Evolutionary conservation across 202 grass and related monocot species (phyloP), one percentile per base, ranked within the genome.

Genomic region (Setaria italica): DNA sequence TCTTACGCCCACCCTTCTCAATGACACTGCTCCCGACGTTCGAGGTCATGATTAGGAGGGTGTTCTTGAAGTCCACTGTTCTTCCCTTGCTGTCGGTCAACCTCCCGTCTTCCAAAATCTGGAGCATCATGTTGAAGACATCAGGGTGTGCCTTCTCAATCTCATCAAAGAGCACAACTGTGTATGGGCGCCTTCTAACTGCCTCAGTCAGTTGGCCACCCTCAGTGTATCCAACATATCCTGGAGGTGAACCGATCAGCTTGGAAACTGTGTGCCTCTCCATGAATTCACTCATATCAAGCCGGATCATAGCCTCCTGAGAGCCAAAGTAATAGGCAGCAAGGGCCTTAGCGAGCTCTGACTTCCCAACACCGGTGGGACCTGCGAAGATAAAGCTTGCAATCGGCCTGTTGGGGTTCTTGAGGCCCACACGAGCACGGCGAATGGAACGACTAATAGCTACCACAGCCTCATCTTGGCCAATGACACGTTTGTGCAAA

Each of bases 41-140:
- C 2, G 94, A 97, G 19, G 91, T 97, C 94, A 97, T 94, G 57
- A 97, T 97, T 9, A 97, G 83, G 12, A 97, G 94, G 12, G 94
- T 97, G 67, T 97, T 97, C 77, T 97, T 97, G 80, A 97, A 97
- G 85, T 97, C 88, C 49, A 97, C 91, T 0, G 94, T 97, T 80
- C 94, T 87, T 34, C 94, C 94, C 74, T 97, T 97, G 77, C 94
- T 97, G 85, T 97, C 94, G 12, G 94, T 97, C 33, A 97, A 70
- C 54, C 91, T 91, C 21, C 91, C 94, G 1, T 97, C 94, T 87
- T 97, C 94, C 39, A 97, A 67, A 51, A 97, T 97, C 82, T 97
- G 91, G 49, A 97, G 94, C 91, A 97, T 97, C 94, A 94, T 97
- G 83, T 97, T 97, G 88, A 97, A 97, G 14, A 97, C 94, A 73